Base-by-base conservation (phyloP, 176 grass and related monocot genomes). In the Aegilops longissima region DNA sequence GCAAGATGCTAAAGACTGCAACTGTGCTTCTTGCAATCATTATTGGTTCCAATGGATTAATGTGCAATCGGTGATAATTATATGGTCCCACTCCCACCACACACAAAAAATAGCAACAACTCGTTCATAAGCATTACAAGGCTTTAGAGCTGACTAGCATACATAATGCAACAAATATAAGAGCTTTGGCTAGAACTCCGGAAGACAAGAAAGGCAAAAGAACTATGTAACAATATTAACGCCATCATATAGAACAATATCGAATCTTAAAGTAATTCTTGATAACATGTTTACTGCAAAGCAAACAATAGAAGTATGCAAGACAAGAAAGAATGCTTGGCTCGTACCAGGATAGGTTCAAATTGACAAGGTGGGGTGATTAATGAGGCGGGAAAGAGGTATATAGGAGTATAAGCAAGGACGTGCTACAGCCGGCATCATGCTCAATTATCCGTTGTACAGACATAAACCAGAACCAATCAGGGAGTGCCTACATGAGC, bases 351-450 rank as follows among this genome's bases (percentile, higher is more conserved):
- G 75, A 73, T 71, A 89, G 24, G 18, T 10, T 59, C 18, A 85
- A 81, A 35, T 59, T 59, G 77, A 42, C 82, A 76, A 56, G 31
- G 67, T 75, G 82, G 45, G 20, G 35, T 81, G 66, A 70, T 58
- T 29, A 12, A 8, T 20, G 12, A 69, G 25, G 61, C 17, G 68
- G 82, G 77, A 47, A 81, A 81, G 70, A 45, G n/a, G 25, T 49
- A 47, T 77, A 66, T 31, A 27, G 27, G 27, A 27, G 27, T 66
- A 80, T 73, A 74, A 58, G 56, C 36, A 34, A 51, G 1, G 9
- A n/a, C 24, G 38, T 63, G 58, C 24, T 65, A 25, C 12, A 49
- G 7, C 67, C 58, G 23, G 11, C 14, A 56, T 20, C 52, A 8
- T 56, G 2, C 17, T 61, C 58, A 56, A 70, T 16, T 74, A 65